These are phyloP conservation scores for Alternaria brassicicola DNA, from an alignment of 2,329 filamentous ascomycete genomes.

Conservation along the genomic window DNA sequence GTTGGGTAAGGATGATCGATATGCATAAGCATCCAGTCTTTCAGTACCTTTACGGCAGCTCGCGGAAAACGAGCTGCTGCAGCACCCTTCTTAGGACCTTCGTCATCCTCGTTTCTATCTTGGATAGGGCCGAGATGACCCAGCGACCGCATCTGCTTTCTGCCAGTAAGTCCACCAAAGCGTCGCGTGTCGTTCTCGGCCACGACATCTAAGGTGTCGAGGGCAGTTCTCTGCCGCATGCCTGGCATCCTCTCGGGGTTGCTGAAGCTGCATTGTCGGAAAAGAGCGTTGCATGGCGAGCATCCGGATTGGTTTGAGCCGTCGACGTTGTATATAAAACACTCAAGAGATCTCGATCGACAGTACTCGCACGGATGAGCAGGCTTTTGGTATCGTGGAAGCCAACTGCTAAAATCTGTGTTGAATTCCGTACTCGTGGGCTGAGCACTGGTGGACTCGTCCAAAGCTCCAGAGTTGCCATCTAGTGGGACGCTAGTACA, in stretches of 20 bases:
- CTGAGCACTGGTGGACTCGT: conserved; percentile 10
- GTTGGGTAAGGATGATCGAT: conserved; percentile 84
- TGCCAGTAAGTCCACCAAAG: conserved; percentile 46
- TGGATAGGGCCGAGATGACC: conserved; percentile 48
- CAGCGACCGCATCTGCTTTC: conserved; percentile 45
- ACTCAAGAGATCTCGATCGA: conserved; percentile 53
- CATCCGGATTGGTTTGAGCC: conserved; percentile 50
- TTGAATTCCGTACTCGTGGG: conserved; percentile 40
- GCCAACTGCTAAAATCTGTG: conserved; percentile 54
- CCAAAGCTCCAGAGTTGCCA: conserved; percentile 7
- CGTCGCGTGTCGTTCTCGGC: conserved; percentile 48
- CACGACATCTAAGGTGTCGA: conserved; percentile 57
- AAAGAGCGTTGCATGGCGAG: conserved; percentile 56
- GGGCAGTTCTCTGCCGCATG: conserved; percentile 44
- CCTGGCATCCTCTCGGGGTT: conserved; percentile 41
- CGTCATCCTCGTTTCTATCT: conserved; percentile 34
- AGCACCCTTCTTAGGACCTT: conserved; percentile 43
- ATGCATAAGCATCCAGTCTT: conserved; percentile 83
- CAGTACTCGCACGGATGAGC: conserved; percentile 57
- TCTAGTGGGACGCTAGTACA: conserved; percentile 4
- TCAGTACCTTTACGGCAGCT: conserved; percentile 78
- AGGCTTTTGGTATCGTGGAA: conserved; percentile 55
- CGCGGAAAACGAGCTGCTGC: conserved; percentile 67
- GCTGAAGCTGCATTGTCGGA: conserved; percentile 56
- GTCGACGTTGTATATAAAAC: conserved; percentile 52